These are phyloP conservation scores for Cubamyces sp. DNA, from an alignment of 768 basidiomycete genomes.

Conservation along the genomic window DNA sequence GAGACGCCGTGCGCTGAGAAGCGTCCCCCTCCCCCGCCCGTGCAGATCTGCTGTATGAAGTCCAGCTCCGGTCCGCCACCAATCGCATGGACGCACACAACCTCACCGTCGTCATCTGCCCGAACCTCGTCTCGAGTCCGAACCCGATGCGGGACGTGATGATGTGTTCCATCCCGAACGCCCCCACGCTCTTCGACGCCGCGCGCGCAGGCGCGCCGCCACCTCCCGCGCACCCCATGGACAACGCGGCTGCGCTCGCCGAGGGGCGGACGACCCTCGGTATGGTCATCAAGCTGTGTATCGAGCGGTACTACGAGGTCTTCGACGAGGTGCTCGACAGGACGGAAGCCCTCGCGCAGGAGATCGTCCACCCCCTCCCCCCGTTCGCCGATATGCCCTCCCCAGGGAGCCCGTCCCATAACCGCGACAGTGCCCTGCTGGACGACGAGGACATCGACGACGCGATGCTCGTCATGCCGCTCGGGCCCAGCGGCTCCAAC, in stretches of 20 bases:
- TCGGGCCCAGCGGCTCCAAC: conserved; percentile 47
- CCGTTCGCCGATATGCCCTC: conserved; percentile 25
- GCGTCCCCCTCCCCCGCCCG: not conserved
- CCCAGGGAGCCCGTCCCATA: conserved; percentile 28
- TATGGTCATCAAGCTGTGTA: conserved; percentile 72
- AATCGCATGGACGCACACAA: conserved; percentile 88
- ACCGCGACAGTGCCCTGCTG: conserved; percentile 42
- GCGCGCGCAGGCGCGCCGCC: conserved; percentile 28
- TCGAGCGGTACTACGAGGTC: conserved; percentile 81
- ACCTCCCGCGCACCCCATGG: conserved; percentile 22
- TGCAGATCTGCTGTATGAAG: conserved; percentile 78
- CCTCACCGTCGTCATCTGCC: conserved; percentile 76
- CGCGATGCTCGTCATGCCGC: conserved; percentile 73
- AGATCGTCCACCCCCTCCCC: conserved; percentile 11
- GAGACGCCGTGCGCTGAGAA: not conserved
- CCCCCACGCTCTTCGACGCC: conserved; percentile 43
- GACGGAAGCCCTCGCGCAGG: conserved; percentile 50
- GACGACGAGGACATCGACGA: conserved; percentile 81
- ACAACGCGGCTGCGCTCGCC: conserved; percentile 33
- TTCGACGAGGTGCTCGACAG: conserved; percentile 83
- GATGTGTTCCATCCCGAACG: conserved; percentile 69
- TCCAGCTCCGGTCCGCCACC: conserved; percentile 63
- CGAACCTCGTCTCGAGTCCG: conserved; percentile 75
- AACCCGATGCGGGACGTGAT: conserved; percentile 72
- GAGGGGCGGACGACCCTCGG: conserved; percentile 70